Base-by-base conservation (phyloP, 2,329 filamentous ascomycete genomes). In the Hymenoscyphus albidus region DNA sequence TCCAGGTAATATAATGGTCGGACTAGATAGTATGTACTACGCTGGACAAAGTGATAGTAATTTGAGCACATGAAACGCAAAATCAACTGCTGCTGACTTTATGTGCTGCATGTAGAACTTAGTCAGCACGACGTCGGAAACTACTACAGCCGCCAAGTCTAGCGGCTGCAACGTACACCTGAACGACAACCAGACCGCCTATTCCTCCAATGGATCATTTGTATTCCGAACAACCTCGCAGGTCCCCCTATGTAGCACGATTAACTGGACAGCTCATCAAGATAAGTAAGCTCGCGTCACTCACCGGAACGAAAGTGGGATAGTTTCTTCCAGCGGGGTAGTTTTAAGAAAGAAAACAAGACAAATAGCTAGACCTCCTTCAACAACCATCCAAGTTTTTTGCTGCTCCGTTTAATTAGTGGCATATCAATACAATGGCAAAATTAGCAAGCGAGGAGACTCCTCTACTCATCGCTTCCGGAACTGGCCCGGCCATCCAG, bases 401-500 rank as follows among this genome's bases (percentile, higher is more conserved):
- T 18, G n/a, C 42, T 22, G 13, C 3, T 54, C 18, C 4, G 13
- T 14, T 54, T 54, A 13, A 27, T 54, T 14, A 18, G 48, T 13
- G 18, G 48, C 32, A 16, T 6, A 10, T 16, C 9, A 14, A 31
- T 35, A 54, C 48, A 39, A 35, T 48, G 27, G 9, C 27, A 39
- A 39, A 58, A 57, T 5, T 18, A 22, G 1, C 51, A 32, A 27
- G 16, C 22, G 61, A 63, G 61, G 69, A 71, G 54, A 63, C 68
- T 39, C 67, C 69, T 63, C 64, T 71, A 1, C 67, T 71, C 44
- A 32, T 40, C 27, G 63, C 59, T 3, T 60, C 66, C 12, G 61
- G 59, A 16, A 61, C 62, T 27, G 54, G 39, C 27, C 61, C 64
- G 3, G 59, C 58, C 27, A 61, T 18, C 2, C 48, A 54, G 14